Percentiles rank a stretch among this genome's conserved stretches.
Evolutionary conservation across 139 green algal species (phyloP).

Genomic region (Micractinium sp.): DNA sequence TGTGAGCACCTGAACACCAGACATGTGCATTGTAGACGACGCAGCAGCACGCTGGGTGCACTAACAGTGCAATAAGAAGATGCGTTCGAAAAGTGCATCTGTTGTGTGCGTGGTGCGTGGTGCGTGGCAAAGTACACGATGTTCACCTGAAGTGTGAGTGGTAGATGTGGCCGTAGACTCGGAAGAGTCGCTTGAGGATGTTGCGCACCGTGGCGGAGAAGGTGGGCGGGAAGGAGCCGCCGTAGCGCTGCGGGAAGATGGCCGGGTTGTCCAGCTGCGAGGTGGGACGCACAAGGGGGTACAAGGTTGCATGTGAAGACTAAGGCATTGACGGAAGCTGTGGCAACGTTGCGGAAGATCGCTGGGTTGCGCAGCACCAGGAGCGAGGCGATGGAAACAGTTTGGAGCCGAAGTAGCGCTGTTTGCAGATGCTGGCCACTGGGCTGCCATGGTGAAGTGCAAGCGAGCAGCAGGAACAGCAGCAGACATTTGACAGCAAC

Average conservation of each 20-base stretch:
- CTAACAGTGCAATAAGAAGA: not conserved
- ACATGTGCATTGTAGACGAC: not conserved
- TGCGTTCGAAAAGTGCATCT: too few relatives aligned
- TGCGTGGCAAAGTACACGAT: not conserved
- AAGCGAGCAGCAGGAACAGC: not conserved
- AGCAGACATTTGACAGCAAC: not conserved
- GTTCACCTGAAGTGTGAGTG: conserved; percentile 93
- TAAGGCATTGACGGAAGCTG: not conserved
- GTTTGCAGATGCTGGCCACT: too few relatives aligned
- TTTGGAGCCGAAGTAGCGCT: too few relatives aligned
- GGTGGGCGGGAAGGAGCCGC: conserved; percentile 85
- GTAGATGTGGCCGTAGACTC: conserved; percentile 99
- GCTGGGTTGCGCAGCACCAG: too few relatives aligned
- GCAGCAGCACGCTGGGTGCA: not conserved
- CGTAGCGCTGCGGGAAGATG: conserved; percentile 92
- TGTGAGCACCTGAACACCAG: too few relatives aligned
- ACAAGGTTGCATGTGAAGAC: not conserved
- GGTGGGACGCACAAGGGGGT: not conserved
- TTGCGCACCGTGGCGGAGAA: conserved; percentile 85
- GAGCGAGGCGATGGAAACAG: too few relatives aligned
- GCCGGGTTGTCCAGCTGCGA: conserved; percentile 86
- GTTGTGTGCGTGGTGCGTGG: not conserved
- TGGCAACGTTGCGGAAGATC: not conserved
- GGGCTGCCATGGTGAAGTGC: too few relatives aligned
- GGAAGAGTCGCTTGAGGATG: conserved; percentile 98